Evolutionary conservation across 352 stramenopile species (phyloP), one percentile per base, ranked within the genome.

Genomic region (Globisporangium paroecandrum): DNA sequence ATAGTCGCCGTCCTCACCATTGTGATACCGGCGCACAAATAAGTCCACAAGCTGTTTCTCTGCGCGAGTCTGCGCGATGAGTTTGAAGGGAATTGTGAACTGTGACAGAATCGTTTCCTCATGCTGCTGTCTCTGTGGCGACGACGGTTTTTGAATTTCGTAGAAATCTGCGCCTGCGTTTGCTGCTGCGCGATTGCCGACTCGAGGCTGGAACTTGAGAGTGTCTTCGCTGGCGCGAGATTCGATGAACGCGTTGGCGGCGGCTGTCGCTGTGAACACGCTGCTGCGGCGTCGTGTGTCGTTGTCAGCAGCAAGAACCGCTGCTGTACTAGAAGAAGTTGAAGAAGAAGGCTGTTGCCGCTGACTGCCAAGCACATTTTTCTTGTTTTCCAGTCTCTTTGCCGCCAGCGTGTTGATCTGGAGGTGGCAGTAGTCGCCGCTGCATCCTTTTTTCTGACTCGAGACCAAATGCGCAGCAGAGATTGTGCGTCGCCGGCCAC

Each of bases 21-120:
- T 86, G 60, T 88, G 71, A 34, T 95, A 94, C 2, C 87, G 81
- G n/a, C 85, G 79, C 13, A 93, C 70, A 47, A 93, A 93, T 0
- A 93, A 68, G 54, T 93, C 82, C 0, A 93, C 87, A 49, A 93
- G 81, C 54, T 89, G 76, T 56, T 92, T 93, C 61, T 95, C 87
- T 0, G 82, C 85, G 7, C 87, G 76, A 29, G 85, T 92, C 63
- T 93, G 87, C 1, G 85, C 84, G 10, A 95, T 86, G 22, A 89
- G 65, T 64, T 95, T 94, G 75, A 94, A 95, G 20, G 85, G 85
- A 32, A 95, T 93, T 2, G 69, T 79, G 55, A 84, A 73, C n/a
- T 76, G 70, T 24, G 65, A 43, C n/a, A 41, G 15, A 3, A 20
- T n/a, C 24, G 59, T 43, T 32, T 66, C 43, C 34, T 65, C 63